phyloP scores from a whole-genome alignment of 306 rosid species.

The Carpinus fangiana region DNA sequence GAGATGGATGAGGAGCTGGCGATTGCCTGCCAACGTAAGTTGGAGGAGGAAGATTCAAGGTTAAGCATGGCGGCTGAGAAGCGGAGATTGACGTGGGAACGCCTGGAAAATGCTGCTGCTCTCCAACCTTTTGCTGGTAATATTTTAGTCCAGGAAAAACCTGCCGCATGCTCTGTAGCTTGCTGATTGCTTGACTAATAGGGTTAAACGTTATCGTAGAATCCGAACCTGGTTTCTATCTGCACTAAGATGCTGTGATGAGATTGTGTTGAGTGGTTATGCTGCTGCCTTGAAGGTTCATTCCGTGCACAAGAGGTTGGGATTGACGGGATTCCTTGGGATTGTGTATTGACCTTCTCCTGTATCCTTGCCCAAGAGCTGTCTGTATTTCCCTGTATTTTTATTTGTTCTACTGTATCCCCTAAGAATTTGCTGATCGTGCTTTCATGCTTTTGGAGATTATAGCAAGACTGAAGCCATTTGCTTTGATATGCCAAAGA shows the following conservation, averaged over 20 bases:
- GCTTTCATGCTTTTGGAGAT: neutral
- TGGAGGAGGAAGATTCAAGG: conserved; percentile 62
- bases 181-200: conserved; percentile 48
- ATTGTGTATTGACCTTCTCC: conserved; percentile 27
- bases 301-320: neutral
- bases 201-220: conserved; percentile 1
- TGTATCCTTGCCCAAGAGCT: conserved; percentile 34
- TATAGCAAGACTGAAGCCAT: conserved; percentile 23
- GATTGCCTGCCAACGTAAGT: conserved; percentile 66
- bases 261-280: conserved; percentile 34
- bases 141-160: conserved; percentile 56
- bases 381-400: conserved; percentile 22
- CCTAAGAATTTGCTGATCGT: conserved; percentile 17
- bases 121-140: conserved; percentile 45
- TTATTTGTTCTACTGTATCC: conserved; percentile 24
- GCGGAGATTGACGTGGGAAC: conserved; percentile 78
- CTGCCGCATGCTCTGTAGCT: conserved; percentile 77
- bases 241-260: conserved; percentile 39
- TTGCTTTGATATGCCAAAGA: conserved; percentile 9
- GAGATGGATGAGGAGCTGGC: conserved; percentile 93
- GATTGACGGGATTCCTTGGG: conserved; percentile 23
- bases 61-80: conserved; percentile 70
- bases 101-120: conserved; percentile 64
- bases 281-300: conserved; percentile 33
- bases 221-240: conserved; percentile 36